Evolutionary conservation across 1,284 basidiomycete genomes (phyloP).

Genomic region (Neolentinus lepideus): DNA sequence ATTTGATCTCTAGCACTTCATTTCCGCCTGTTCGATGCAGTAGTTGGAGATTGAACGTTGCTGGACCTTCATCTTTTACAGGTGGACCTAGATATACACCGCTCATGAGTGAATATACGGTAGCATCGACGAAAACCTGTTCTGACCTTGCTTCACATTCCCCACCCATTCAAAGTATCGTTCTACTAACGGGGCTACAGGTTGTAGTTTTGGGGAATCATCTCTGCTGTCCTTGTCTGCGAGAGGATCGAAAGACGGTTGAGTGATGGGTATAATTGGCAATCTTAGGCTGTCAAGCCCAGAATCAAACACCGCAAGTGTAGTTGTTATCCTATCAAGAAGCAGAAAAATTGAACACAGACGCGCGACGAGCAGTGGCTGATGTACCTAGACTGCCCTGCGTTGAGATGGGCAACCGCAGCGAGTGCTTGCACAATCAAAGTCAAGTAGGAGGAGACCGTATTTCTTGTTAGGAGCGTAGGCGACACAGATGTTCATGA

Average conservation of each 20-base stretch:
- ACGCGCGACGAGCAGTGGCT: slow-evolving; percentile 2
- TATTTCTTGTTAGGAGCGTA: slow-evolving; percentile 15
- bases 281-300: slow-evolving; percentile 45
- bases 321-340: slow-evolving; percentile 5
- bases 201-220: neutral
- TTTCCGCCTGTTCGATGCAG: neutral
- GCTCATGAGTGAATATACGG: neutral
- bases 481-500: neutral
- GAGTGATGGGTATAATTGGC: slow-evolving; percentile 32
- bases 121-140: neutral
- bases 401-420: slow-evolving; percentile 20
- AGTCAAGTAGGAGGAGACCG: slow-evolving; percentile 41
- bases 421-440: slow-evolving; percentile 37
- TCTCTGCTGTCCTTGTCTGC: neutral
- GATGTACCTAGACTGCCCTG: slow-evolving; percentile 17
- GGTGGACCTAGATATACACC: neutral
- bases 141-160: neutral
- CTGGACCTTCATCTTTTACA: neutral
- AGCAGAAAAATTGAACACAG: slow-evolving; percentile 8
- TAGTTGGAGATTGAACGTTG: neutral
- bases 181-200: neutral
- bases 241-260: neutral
- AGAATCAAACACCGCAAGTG: slow-evolving; percentile 56
- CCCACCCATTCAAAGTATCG: slow-evolving; percentile 1
- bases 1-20: neutral